These are phyloP conservation scores for Apiospora hydei DNA, from an alignment of 2,329 filamentous ascomycete genomes.

Conservation along the genomic window DNA sequence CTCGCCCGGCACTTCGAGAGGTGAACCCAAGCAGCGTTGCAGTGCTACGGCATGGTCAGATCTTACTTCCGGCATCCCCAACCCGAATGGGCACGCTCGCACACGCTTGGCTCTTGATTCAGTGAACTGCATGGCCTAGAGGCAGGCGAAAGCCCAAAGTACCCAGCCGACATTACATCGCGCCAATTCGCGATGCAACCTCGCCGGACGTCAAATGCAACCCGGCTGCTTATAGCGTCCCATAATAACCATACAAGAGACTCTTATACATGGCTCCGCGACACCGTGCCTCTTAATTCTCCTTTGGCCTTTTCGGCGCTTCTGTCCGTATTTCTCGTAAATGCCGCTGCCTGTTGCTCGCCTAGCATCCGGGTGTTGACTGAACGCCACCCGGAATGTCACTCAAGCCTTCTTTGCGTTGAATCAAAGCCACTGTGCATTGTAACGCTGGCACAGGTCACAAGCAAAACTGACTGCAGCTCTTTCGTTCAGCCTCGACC, in stretches of 20 bases:
- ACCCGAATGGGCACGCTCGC: constrained; percentile 15
- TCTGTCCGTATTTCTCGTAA: not conserved
- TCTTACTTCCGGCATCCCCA: constrained; percentile 12
- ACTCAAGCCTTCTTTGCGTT: not conserved
- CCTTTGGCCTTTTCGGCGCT: not conserved
- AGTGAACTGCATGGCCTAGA: not conserved
- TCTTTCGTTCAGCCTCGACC: not conserved
- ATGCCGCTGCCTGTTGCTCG: not conserved
- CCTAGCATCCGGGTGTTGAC: not conserved
- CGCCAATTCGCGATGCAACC: constrained; percentile 11
- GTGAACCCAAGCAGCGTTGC: not conserved
- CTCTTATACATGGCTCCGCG: not conserved
- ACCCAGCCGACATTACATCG: constrained; percentile 10
- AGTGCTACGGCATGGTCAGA: constrained; percentile 2
- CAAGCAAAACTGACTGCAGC: not conserved
- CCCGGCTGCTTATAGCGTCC: not conserved
- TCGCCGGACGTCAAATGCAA: not conserved
- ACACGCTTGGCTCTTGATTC: constrained; percentile 4
- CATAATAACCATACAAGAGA: not conserved
- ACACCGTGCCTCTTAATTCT: not conserved
- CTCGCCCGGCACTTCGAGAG: constrained; percentile 10
- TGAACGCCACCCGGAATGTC: not conserved
- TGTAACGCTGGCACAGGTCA: not conserved
- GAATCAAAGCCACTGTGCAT: not conserved
- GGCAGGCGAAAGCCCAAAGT: not conserved